Percentiles rank a stretch among this genome's conserved stretches.
phyloP scores from a whole-genome alignment of 139 green algal species.

The Dunaliella primolecta region DNA sequence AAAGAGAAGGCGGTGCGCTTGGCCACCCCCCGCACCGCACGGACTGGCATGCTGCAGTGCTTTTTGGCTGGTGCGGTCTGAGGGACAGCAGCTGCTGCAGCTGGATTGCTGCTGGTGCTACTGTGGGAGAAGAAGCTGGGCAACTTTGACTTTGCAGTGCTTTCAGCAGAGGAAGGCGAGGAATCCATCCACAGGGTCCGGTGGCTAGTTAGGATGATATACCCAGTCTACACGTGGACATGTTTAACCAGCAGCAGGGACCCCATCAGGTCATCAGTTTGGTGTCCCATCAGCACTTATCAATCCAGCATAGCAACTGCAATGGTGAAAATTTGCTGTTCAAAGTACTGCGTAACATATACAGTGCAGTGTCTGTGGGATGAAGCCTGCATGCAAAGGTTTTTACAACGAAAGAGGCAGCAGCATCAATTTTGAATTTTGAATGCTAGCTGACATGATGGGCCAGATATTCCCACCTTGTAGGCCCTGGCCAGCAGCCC shows the following conservation, averaged over 20 bases:
- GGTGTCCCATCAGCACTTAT: too few relatives aligned
- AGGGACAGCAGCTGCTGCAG: not conserved
- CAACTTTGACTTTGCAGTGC: not conserved
- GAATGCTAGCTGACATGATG: too few relatives aligned
- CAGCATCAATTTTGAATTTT: too few relatives aligned
- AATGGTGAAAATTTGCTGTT: too few relatives aligned
- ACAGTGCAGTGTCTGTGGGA: too few relatives aligned
- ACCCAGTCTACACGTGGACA: slow-evolving; percentile 32
- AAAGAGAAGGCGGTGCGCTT: not conserved
- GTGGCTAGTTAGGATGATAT: slow-evolving; percentile 48
- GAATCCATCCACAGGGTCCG: slow-evolving; percentile 53
- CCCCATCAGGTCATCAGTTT: too few relatives aligned
- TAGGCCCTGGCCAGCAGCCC: slow-evolving; percentile 21
- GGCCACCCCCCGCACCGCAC: not conserved
- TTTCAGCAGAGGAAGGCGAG: not conserved
- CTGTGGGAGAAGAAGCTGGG: not conserved
- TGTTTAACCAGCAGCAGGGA: not conserved
- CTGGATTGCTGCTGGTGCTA: not conserved
- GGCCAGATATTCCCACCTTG: too few relatives aligned
- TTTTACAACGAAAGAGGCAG: too few relatives aligned
- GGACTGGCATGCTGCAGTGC: slow-evolving; percentile 33
- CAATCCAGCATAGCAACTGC: too few relatives aligned
- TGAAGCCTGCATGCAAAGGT: too few relatives aligned
- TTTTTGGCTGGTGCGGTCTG: slow-evolving; percentile 6
- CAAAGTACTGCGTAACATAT: too few relatives aligned